Conservation (phyloP, 768 basidiomycete species). For the Chiua virens region DNA sequence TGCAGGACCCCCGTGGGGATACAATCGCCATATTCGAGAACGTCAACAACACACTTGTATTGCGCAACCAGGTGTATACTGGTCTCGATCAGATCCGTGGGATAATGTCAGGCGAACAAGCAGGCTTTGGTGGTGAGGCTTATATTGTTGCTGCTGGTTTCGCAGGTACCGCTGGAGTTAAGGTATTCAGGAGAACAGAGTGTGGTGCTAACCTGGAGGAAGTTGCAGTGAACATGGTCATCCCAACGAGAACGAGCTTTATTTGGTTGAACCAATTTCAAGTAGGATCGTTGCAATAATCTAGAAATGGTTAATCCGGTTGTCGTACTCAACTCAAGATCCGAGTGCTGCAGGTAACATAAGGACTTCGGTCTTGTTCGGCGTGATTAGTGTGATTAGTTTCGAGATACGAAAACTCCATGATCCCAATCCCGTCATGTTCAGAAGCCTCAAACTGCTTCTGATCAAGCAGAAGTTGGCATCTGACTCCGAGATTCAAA, state of each 20-base stretch:
- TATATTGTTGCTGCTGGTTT: conserved; percentile 57
- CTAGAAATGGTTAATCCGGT: too few relatives aligned
- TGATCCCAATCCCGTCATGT: too few relatives aligned
- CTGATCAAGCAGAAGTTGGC: too few relatives aligned
- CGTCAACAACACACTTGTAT: conserved; percentile 36
- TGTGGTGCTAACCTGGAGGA: conserved; percentile 51
- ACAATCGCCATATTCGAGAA: conserved; percentile 62
- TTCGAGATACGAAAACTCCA: too few relatives aligned
- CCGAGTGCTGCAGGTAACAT: too few relatives aligned
- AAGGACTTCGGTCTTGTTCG: too few relatives aligned
- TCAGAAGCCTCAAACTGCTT: too few relatives aligned
- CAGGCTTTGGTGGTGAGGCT: conserved; percentile 44
- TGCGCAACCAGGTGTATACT: conserved; percentile 58
- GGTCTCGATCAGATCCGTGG: conserved; percentile 64
- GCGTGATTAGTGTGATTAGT: too few relatives aligned
- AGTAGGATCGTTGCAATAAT: too few relatives aligned
- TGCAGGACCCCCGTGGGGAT: conserved; percentile 54
- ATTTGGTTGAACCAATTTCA: conserved; percentile 35
- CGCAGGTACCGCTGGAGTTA: conserved; percentile 54
- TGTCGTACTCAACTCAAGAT: too few relatives aligned
- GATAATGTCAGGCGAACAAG: conserved; percentile 54
- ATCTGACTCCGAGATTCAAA: too few relatives aligned
- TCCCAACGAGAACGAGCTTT: conserved; percentile 53
- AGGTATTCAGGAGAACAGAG: conserved; percentile 54
- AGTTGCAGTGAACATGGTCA: conserved; percentile 52